A percentile compares a stretch with the other conserved stretches of the same genome.
These are phyloP conservation scores for Rosellinia necatrix DNA, from an alignment of 2,329 filamentous ascomycete genomes.

Conservation along the genomic window DNA sequence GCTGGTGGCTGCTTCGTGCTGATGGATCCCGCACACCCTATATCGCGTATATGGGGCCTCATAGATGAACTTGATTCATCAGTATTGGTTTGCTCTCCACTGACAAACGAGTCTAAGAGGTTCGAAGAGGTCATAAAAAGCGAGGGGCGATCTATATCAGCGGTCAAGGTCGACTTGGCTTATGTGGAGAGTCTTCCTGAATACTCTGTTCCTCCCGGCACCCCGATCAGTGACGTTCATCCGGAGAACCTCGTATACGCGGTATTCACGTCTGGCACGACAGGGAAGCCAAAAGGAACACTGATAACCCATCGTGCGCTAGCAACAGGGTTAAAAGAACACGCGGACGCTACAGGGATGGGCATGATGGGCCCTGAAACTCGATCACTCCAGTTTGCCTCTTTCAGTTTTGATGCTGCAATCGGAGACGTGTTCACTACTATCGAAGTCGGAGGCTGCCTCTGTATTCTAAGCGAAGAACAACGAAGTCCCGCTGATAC, in stretches of 20 bases:
- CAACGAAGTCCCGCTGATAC: constrained; percentile 6
- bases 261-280: constrained; percentile 13
- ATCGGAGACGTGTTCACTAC: constrained; percentile 15
- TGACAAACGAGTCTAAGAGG: too few relatives aligned
- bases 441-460: constrained; percentile 4
- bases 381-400: constrained; percentile 13
- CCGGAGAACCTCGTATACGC: constrained; percentile 7
- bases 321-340: background rate
- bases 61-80: too few relatives aligned
- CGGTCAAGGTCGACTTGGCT: too few relatives aligned
- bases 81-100: too few relatives aligned
- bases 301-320: constrained; percentile 9
- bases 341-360: too few relatives aligned
- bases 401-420: constrained; percentile 12
- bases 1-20: constrained; percentile 12
- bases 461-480: constrained; percentile 16
- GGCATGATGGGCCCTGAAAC: constrained; percentile 4
- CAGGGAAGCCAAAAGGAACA: constrained; percentile 14
- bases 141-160: too few relatives aligned
- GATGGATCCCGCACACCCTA: constrained; percentile 3
- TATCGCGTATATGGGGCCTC: too few relatives aligned
- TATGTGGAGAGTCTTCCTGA: too few relatives aligned
- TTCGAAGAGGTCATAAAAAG: background rate
- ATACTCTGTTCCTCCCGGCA: background rate
- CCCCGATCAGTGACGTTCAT: background rate